Conservation (phyloP, 768 basidiomycete species). For the Boletus tylopilopsis region DNA sequence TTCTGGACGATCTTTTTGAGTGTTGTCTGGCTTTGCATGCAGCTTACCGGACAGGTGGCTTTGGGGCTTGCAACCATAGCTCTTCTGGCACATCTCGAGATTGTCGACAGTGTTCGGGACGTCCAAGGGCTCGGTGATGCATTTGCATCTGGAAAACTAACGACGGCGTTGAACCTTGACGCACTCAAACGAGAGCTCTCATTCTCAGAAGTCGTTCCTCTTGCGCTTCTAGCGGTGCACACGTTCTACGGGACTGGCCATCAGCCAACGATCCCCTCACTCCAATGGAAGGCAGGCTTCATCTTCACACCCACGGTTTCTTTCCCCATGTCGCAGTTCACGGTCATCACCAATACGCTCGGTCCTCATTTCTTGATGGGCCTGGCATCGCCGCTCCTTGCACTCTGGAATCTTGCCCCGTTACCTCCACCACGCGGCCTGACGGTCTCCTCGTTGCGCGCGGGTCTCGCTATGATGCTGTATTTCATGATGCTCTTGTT, state of each 20-base stretch:
- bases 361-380: constrained; percentile 68
- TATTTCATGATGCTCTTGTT: constrained; percentile 67
- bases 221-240: constrained; percentile 74
- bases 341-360: constrained; percentile 74
- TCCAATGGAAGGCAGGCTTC: constrained; percentile 97
- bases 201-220: constrained; percentile 67
- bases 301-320: constrained; percentile 63
- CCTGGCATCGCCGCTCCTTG: constrained; percentile 66
- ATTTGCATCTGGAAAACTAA: constrained; percentile 47
- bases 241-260: constrained; percentile 90
- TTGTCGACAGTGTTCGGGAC: constrained; percentile 80
- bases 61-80: constrained; percentile 62
- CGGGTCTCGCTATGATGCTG: constrained; percentile 59
- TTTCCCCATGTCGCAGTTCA: constrained; percentile 71
- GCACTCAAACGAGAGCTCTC: constrained; percentile 34
- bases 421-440: constrained; percentile 30
- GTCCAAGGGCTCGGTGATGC: constrained; percentile 49
- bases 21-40: constrained; percentile 52
- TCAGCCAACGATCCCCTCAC: constrained; percentile 80
- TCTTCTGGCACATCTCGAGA: constrained; percentile 73
- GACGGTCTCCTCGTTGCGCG: constrained; percentile 41
- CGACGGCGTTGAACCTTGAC: constrained; percentile 36
- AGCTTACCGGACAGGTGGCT: constrained; percentile 80
- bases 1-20: constrained; percentile 70
- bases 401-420: constrained; percentile 85